Evolutionary conservation across 2,329 filamentous ascomycete species (phyloP).

Genomic region (Penicillium sp.): DNA sequence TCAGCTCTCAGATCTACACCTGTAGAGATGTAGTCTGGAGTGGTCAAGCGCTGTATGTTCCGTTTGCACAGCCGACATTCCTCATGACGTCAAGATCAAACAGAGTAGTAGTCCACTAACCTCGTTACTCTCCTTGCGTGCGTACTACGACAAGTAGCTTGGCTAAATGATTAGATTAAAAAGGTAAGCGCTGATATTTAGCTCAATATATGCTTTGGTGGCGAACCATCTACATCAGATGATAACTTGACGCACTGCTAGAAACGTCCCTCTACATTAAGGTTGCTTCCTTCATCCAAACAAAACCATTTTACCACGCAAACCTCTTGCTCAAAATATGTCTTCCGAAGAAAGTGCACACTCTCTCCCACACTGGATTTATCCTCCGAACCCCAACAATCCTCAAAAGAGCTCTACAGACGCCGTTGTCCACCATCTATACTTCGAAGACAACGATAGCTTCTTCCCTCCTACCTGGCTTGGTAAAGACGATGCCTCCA

Average conservation of each 20-base stretch:
- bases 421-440: conserved; percentile 32
- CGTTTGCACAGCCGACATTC: no score
- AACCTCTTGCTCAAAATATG: not conserved
- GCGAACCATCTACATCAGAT: not conserved
- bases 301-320: not conserved
- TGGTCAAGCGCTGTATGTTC: no score
- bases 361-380: not conserved
- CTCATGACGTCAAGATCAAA: no score
- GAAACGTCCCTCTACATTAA: not conserved
- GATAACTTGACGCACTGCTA: not conserved
- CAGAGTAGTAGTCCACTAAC: no score
- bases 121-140: no score
- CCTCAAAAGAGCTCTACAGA: conserved; percentile 7
- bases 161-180: no score
- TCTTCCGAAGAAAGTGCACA: not conserved
- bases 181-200: not conserved
- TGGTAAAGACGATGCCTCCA: conserved; percentile 17
- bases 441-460: conserved; percentile 37
- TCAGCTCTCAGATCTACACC: no score
- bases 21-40: no score
- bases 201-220: not conserved
- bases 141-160: no score
- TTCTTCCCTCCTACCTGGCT: conserved; percentile 35
- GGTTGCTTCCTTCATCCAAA: not conserved
- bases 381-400: not conserved